Evolutionary conservation across 495 filamentous ascomycete species (phyloP).

Genomic region (Penicillium samsonianum): DNA sequence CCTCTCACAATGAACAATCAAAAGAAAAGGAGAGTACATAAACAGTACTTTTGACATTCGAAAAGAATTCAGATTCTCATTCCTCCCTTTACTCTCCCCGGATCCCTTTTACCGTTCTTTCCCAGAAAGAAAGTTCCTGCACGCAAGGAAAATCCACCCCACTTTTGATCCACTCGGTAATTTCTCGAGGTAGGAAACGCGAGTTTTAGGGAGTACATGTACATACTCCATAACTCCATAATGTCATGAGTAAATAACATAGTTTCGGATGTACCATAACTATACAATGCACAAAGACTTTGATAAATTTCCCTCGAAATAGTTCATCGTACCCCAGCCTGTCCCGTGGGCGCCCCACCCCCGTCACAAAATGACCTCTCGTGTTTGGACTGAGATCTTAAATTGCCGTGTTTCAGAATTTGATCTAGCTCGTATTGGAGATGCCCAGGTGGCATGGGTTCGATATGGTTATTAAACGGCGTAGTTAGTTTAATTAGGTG

Average conservation of each 20-base stretch:
- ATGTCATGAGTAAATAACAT: neutral
- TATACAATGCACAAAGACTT: neutral
- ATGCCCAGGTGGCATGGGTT: neutral
- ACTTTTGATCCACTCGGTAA: constrained; percentile 2
- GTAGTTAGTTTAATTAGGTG: constrained; percentile 8
- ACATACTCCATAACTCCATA: neutral
- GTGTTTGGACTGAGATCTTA: constrained; percentile 1
- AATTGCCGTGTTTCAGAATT: constrained; percentile 4
- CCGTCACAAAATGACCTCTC: neutral
- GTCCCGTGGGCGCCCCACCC: neutral
- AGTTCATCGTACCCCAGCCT: neutral
- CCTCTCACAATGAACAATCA: too few species aligned
- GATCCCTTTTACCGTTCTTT: neutral
- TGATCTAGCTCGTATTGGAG: neutral
- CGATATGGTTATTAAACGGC: constrained; percentile 13
- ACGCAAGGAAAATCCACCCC: constrained; percentile 7
- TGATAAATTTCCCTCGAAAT: neutral
- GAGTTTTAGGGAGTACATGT: neutral
- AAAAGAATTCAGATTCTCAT: too few species aligned
- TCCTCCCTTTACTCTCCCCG: neutral
- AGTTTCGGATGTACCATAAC: neutral
- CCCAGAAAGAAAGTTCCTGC: neutral
- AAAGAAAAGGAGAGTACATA: too few species aligned
- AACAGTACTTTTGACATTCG: too few species aligned
- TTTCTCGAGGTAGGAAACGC: neutral